phyloP scores from a whole-genome alignment of 2,329 filamentous ascomycete genomes.

The Capronia americana region DNA sequence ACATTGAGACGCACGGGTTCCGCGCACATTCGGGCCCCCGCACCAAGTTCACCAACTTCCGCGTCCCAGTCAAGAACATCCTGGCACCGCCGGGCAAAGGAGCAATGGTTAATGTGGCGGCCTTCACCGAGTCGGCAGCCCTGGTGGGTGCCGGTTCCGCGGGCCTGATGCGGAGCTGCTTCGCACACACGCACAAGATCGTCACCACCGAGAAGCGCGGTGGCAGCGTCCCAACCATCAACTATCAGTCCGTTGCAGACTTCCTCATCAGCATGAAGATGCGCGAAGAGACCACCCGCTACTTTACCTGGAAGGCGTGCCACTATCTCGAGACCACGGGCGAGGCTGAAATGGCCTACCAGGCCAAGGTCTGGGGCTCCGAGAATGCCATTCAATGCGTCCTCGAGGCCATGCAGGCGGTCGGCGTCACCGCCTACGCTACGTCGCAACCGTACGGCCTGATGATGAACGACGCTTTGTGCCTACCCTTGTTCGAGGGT shows the following conservation, averaged over 20 bases:
- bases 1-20: constrained; percentile 55
- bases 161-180: constrained; percentile 60
- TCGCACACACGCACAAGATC: constrained; percentile 60
- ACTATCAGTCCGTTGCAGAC: constrained; percentile 59
- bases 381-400: constrained; percentile 57
- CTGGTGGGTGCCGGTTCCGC: constrained; percentile 62
- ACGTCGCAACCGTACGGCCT: constrained; percentile 10
- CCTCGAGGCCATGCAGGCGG: constrained; percentile 57
- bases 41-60: constrained; percentile 55
- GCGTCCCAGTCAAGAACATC: constrained; percentile 55
- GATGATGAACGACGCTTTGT: constrained; percentile 14
- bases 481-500: constrained; percentile 14
- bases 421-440: constrained; percentile 54
- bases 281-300: constrained; percentile 55
- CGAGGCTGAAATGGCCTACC: constrained; percentile 55
- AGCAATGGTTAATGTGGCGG: constrained; percentile 49
- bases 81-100: constrained; percentile 44
- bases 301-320: constrained; percentile 60
- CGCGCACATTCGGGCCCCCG: constrained; percentile 58
- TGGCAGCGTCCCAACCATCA: constrained; percentile 54
- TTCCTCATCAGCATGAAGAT: constrained; percentile 61
- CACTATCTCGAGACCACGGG: constrained; percentile 53
- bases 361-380: constrained; percentile 60
- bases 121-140: constrained; percentile 55
- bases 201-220: constrained; percentile 55